These are phyloP conservation scores for Eleusine indica DNA, from an alignment of 176 grass and related monocot genomes.

Conservation along the genomic window DNA sequence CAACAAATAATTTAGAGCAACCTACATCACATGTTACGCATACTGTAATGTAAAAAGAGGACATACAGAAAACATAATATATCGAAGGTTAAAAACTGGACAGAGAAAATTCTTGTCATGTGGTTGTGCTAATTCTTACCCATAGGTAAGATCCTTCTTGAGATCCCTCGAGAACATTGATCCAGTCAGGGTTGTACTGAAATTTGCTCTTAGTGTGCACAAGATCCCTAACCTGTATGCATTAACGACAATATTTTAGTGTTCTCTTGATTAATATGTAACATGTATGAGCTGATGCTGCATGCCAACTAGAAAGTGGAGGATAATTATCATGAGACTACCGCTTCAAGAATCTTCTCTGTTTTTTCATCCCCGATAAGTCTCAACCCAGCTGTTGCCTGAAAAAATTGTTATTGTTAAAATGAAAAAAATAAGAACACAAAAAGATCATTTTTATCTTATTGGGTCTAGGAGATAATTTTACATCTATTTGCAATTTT, in stretches of 20 bases:
- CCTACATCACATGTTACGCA: conserved; percentile 14
- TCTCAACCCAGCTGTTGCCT: conserved; percentile 54
- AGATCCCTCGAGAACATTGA: conserved; percentile 50
- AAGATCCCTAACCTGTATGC: conserved; percentile 38
- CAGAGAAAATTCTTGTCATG: neutral
- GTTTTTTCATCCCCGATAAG: conserved; percentile 46
- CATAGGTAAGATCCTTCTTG: conserved; percentile 68
- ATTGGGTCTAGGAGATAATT: no score
- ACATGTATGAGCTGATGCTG: neutral
- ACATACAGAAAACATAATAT: neutral
- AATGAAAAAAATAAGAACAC: no score
- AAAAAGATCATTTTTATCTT: no score
- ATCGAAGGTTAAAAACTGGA: neutral
- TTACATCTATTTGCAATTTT: no score
- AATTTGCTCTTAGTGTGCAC: conserved; percentile 52
- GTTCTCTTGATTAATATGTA: no score
- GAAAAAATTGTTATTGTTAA: neutral
- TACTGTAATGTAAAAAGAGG: no score
- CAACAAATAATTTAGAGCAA: conserved; percentile 62
- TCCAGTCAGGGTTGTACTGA: conserved; percentile 42
- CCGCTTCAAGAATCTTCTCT: conserved; percentile 51
- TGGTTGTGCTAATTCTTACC: conserved; percentile 22
- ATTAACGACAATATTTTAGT: no score
- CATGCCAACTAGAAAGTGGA: no score
- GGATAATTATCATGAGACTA: conserved; percentile 8